Conservation (phyloP, 2,329 filamentous ascomycete genomes). For the Fusarium fujikuroi region DNA sequence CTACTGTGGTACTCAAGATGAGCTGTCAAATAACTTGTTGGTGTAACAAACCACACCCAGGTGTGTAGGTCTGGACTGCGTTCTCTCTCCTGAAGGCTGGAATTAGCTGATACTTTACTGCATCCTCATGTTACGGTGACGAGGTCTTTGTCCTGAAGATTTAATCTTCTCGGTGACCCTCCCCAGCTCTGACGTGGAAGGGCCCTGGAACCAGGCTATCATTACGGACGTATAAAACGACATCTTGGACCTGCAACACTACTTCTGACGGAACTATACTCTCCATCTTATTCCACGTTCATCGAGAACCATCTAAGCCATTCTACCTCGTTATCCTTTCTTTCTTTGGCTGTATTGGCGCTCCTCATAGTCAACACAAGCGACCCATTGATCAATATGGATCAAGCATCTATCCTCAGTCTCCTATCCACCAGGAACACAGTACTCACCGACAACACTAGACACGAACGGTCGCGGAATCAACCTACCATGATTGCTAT, state of each 20-base stretch:
- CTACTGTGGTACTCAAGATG: background rate
- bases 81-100: background rate
- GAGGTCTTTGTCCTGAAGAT: background rate
- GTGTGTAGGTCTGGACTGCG: background rate
- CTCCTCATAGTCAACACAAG: background rate
- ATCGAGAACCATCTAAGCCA: background rate
- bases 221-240: background rate
- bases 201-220: background rate
- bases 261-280: background rate
- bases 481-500: background rate
- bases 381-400: background rate
- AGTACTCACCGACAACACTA: background rate
- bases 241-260: background rate
- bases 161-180: background rate
- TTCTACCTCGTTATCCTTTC: background rate
- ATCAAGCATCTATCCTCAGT: background rate
- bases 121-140: background rate
- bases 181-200: background rate
- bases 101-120: background rate
- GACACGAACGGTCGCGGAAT: rapidly evolving
- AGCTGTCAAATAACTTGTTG: background rate
- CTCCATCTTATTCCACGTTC: background rate
- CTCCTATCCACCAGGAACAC: background rate
- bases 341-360: background rate
- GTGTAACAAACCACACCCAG: background rate